Percentiles rank a stretch among this genome's conserved stretches.
Conservation (phyloP, 441 rosid species). For the Cnidoscolus chayamansa region DNA sequence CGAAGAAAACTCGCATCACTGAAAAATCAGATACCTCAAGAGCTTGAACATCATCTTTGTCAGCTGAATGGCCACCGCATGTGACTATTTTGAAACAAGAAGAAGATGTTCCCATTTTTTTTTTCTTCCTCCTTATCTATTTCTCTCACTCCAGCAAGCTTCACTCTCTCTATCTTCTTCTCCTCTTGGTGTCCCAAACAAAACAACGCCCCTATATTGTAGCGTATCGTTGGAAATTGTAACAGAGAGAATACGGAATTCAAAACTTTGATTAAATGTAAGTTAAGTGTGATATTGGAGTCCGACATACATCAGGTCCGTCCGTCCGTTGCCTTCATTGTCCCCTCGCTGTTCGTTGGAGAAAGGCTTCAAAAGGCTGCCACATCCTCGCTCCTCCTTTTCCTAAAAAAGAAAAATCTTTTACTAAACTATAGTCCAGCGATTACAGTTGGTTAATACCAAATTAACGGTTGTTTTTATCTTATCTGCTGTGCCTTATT, state of each 20-base stretch:
- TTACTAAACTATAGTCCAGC: too few relatives aligned
- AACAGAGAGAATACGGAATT: constrained; percentile 46
- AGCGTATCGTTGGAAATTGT: constrained; percentile 52
- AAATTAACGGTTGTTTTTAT: not conserved
- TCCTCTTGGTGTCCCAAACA: not conserved
- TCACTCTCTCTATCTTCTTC: constrained; percentile 19
- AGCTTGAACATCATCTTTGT: constrained; percentile 39
- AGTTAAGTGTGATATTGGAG: constrained; percentile 36
- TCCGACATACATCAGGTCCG: constrained; percentile 43
- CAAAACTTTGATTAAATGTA: constrained; percentile 41
- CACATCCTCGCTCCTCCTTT: constrained; percentile 2
- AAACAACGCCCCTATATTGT: constrained; percentile 28
- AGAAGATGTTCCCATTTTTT: constrained; percentile 72
- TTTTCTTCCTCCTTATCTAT: not conserved
- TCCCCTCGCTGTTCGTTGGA: constrained; percentile 24
- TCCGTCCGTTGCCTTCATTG: constrained; percentile 8
- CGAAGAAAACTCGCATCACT: not conserved
- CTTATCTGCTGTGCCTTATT: too few relatives aligned
- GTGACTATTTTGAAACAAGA: constrained; percentile 82
- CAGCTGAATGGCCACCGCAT: constrained; percentile 64
- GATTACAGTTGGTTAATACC: too few relatives aligned
- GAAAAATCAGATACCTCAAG: constrained; percentile 46
- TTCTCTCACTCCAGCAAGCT: constrained; percentile 21
- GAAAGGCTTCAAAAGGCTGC: constrained; percentile 33
- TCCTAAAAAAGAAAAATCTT: too few relatives aligned